These are phyloP conservation scores for Leishmania tropica DNA, from an alignment of 208 protist species.

Conservation along the genomic window DNA sequence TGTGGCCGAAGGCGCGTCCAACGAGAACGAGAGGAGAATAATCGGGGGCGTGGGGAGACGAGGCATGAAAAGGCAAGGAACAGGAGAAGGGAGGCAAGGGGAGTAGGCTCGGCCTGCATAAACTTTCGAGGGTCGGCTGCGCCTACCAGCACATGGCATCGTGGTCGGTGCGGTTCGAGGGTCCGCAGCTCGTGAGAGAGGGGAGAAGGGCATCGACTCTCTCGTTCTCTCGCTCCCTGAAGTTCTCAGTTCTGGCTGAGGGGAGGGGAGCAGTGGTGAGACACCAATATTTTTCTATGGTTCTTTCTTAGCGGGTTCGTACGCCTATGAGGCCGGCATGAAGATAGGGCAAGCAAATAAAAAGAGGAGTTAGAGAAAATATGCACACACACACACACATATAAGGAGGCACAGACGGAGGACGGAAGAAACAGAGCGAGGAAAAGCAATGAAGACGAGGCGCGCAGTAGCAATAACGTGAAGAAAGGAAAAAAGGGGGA, in stretches of 20 bases:
- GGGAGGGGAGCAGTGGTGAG: no score
- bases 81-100: not conserved
- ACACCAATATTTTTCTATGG: not conserved
- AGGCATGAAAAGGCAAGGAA: not conserved
- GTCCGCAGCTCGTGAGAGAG: not conserved
- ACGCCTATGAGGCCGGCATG: not conserved
- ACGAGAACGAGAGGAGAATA: not conserved
- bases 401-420: not conserved
- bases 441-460: constrained; percentile 6
- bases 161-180: not conserved
- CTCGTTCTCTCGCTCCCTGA: no score
- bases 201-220: not conserved
- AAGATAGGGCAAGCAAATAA: not conserved
- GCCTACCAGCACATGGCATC: not conserved
- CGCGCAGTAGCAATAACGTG: not conserved
- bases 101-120: not conserved
- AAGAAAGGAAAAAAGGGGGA: not conserved
- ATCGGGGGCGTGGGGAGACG: not conserved
- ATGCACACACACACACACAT: not conserved
- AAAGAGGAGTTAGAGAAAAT: not conserved
- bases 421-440: not conserved
- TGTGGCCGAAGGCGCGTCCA: not conserved
- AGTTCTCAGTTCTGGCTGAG: not conserved
- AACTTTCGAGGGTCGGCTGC: not conserved
- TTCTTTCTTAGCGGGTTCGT: not conserved